phyloP scores from a whole-genome alignment of 306 rosid genomes.

The Inga laurina region DNA sequence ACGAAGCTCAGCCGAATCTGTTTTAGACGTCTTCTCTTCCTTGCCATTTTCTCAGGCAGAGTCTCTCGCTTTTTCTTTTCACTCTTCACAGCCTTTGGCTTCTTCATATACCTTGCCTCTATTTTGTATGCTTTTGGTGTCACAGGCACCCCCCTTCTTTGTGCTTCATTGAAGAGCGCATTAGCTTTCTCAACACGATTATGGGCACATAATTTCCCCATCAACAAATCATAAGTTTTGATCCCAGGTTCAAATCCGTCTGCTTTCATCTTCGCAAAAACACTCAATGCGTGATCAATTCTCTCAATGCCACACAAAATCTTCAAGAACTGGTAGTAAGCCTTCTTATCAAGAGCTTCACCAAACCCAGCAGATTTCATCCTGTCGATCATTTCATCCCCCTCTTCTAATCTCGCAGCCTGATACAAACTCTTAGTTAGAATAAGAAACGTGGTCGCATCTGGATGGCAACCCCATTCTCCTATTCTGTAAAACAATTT shows the following conservation, averaged over 20 bases:
- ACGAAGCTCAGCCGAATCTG: conserved; percentile 81
- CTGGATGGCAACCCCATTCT: conserved; percentile 63
- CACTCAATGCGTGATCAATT: conserved; percentile 69
- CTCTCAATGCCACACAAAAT: conserved; percentile 86
- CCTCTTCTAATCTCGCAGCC: conserved; percentile 79
- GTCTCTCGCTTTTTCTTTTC: conserved; percentile 73
- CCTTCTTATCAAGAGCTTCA: conserved; percentile 58
- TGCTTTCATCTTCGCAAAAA: conserved; percentile 75
- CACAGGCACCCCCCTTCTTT: conserved; percentile 40
- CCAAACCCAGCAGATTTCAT: conserved; percentile 69
- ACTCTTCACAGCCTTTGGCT: conserved; percentile 53
- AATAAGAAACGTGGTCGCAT: conserved; percentile 56
- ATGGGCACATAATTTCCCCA: conserved; percentile 64
- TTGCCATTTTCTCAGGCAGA: conserved; percentile 84
- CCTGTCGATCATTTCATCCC: conserved; percentile 86
- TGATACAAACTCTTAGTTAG: conserved; percentile 72
- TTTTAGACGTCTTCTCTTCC: conserved; percentile 87
- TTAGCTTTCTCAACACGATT: conserved; percentile 65
- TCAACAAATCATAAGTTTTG: conserved; percentile 65
- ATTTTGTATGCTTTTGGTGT: conserved; percentile 53
- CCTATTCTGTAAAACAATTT: conserved; percentile 58
- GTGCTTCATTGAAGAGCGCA: conserved; percentile 64
- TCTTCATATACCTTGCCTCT: conserved; percentile 60
- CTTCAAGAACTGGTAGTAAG: conserved; percentile 61
- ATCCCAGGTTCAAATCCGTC: conserved; percentile 75